Evolutionary conservation across 2,329 filamentous ascomycete species (phyloP), one percentile per base, ranked within the genome.

Genomic region (Alternaria sp.): DNA sequence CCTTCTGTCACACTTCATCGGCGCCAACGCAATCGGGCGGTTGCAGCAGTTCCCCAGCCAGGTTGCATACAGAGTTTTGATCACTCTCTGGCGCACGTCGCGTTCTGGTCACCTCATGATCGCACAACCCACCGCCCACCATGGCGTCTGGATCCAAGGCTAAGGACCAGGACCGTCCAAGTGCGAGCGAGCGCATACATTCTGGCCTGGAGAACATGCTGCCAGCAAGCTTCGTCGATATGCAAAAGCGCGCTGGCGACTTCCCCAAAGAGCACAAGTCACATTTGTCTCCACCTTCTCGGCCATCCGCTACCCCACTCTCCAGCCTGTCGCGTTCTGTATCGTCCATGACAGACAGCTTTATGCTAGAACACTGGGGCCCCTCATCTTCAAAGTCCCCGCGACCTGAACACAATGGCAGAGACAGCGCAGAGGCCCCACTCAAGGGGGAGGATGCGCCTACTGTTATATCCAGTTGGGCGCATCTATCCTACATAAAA

Each of bases 401-500:
- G 42, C 34, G 40, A 21, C 31, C 60, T 45, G 50, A 62, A 52
- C 24, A 50, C 39, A 51, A 63, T 61, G 55, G 53, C 37, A 42
- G 62, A 6, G 63, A 60, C 39, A 53, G 56, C 37, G 51, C 61
- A 40, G 60, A 66, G 2, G 55, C 56, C 37, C 50, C 58, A 14
- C 37, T 62, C 59, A 67, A 60, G 23, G 64, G 67, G 33, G 68
- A 71, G 31, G 68, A 70, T 24, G 58, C 56, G 11, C 63, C 73
- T 17, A 64, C 65, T 4, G 70, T 72, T 7, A 70, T 77, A 44
- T 69, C 74, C n/a, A 76, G 76, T 33, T 74, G 69, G 74, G 74
- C 75, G 23, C 74, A 77, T 58, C 60, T 77, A 14, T 72, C 69
- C 28, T 72, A 74, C 51, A 67, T 77, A 44, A 76, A 77, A 61